Percentiles rank a stretch among this genome's conserved stretches.
Evolutionary conservation across 768 basidiomycete genomes (phyloP).

Genomic region (Leccinum pellstonianum): DNA sequence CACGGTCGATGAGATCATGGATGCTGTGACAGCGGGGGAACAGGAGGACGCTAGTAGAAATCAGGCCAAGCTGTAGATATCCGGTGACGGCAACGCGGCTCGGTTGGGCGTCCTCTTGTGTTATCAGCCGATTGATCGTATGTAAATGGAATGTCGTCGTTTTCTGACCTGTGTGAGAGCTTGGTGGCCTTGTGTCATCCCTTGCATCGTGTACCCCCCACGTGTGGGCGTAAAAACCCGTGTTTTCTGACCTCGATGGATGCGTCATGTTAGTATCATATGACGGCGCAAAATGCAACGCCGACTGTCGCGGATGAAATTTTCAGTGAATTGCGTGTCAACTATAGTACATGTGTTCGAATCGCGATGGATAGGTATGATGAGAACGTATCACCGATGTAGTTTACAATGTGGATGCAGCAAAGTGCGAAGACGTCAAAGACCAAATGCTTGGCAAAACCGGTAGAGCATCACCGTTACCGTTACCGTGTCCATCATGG

Average conservation of each 20-base stretch:
- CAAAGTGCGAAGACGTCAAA: constrained; percentile 32
- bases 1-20: constrained; percentile 77
- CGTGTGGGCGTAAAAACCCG: constrained; percentile 32
- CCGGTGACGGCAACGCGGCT: constrained; percentile 10
- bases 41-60: constrained; percentile 38
- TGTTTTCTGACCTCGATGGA: constrained; percentile 26
- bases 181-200: constrained; percentile 27
- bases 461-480: constrained; percentile 86
- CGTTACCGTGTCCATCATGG: constrained; percentile 86
- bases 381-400: constrained; percentile 29
- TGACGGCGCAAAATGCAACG: constrained; percentile 20
- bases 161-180: constrained; percentile 18
- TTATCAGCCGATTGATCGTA: constrained; percentile 32
- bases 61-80: constrained; percentile 59
- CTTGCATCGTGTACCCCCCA: constrained; percentile 33
- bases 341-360: constrained; percentile 33
- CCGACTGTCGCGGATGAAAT: constrained; percentile 22
- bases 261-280: constrained; percentile 17
- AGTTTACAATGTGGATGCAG: constrained; percentile 34
- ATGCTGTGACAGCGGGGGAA: constrained; percentile 58
- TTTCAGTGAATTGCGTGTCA: constrained; percentile 29
- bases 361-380: constrained; percentile 30
- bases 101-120: constrained; percentile 14
- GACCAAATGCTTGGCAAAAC: constrained; percentile 57
- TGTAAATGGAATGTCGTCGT: constrained; percentile 18